phyloP scores from a whole-genome alignment of 345 rosid species.

The Eucalyptus regnans region DNA sequence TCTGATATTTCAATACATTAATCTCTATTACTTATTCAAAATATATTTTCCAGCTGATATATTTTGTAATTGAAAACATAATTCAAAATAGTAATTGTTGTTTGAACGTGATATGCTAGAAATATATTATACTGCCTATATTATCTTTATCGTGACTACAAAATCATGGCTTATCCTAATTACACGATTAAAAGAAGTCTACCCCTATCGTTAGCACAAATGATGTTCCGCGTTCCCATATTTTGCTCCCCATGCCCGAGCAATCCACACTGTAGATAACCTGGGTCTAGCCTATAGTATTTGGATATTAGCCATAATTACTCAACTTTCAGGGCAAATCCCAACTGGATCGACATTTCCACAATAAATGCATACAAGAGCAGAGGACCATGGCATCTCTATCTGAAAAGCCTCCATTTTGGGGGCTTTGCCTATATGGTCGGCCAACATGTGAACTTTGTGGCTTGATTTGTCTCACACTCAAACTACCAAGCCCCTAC shows the following conservation, averaged over 20 bases:
- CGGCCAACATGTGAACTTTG: not conserved
- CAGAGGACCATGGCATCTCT: not conserved
- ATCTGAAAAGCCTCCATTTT: not conserved
- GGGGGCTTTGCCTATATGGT: not conserved
- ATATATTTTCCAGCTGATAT: not conserved
- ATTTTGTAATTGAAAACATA: not conserved
- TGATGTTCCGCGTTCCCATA: not conserved
- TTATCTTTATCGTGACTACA: not conserved
- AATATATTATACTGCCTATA: not conserved
- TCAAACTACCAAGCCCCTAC: not conserved
- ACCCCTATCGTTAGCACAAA: not conserved
- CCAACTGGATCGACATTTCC: not conserved
- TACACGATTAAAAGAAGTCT: not conserved
- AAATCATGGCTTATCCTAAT: not conserved
- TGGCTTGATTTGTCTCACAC: not conserved
- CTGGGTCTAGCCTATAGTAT: accelerated
- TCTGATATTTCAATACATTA: accelerated
- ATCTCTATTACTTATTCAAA: too few relatives aligned
- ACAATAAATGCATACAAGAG: accelerated
- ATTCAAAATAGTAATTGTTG: too few relatives aligned
- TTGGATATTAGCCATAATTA: not conserved
- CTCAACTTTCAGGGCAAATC: not conserved
- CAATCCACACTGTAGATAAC: not conserved
- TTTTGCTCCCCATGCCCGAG: not conserved
- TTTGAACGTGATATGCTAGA: accelerated